Evolutionary conservation across 2,329 filamentous ascomycete genomes (phyloP), one percentile per base, ranked within the genome.

Genomic region (Penicillium expansum): DNA sequence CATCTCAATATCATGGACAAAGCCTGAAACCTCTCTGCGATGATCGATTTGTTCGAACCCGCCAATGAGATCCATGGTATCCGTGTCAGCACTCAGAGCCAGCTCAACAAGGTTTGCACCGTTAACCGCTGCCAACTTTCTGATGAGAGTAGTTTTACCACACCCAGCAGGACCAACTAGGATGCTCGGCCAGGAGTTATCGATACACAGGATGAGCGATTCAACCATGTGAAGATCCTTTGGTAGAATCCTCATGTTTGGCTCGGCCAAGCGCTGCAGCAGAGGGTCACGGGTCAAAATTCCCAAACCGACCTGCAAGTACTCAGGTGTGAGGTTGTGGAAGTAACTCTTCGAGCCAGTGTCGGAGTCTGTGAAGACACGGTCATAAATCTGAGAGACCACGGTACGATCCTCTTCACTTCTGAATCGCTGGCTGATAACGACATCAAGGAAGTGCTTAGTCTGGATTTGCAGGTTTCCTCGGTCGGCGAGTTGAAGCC

Each of bases 31-130:
- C 59, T 89, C 85, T 54, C 93, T 83, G 50, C 89, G 81, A 22
- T 90, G 86, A 70, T 99, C 94, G 18, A 91, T 87, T 74, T 99
- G 94, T 72, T 99, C 94, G 69, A 96, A 99, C 0, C 94, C 94
- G 68, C 94, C 94, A 55, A 99, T 91, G 55, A 99, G 84, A 74
- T 99, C 94, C 86, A 96, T 96, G 0, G 93, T 92, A 72, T 99
- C 94, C 43, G 96, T 90, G 67, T 99, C 95, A 7, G 92, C 88
- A 70, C 96, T 99, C 76, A 99, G 86, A 0, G 92, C 87, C 66
- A 97, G 90, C 16, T 91, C 89, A 32, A 92, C 83, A 4, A 97
- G 78, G 1, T 86, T 81, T 54, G 88, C 88, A 24, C 94, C 94
- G 41, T 85, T 85, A 24, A 89, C 77, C 13, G 89, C 87, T n/a